A percentile compares a stretch with the other conserved stretches of the same genome.
phyloP scores from a whole-genome alignment of 148 eudicot genomes.

The Rhododendron vialii region DNA sequence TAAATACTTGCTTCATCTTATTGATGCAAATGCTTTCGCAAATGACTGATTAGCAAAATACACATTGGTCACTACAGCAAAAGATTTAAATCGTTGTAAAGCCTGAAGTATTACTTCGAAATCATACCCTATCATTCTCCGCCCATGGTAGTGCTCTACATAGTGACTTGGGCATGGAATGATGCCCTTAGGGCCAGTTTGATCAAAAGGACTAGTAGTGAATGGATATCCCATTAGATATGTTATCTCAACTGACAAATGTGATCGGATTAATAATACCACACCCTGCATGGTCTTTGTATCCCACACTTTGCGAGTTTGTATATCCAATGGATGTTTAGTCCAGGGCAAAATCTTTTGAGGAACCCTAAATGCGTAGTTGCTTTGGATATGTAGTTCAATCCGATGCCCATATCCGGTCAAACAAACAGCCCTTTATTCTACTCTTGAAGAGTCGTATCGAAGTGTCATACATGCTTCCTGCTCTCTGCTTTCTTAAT shows the following conservation, averaged over 20 bases:
- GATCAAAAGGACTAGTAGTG: no score
- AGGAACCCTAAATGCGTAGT: no score
- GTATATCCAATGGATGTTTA: no score
- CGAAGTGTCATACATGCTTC: background rate
- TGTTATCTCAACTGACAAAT: no score
- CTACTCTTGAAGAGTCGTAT: background rate
- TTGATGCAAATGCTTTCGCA: background rate
- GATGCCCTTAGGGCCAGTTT: background rate
- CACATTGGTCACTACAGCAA: background rate
- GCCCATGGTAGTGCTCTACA: background rate
- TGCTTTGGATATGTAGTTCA: no score
- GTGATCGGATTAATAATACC: no score
- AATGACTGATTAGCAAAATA: background rate
- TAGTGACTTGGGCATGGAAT: background rate
- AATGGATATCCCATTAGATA: no score
- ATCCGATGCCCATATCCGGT: no score
- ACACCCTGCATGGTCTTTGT: no score
- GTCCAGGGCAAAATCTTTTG: no score
- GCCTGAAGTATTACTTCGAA: background rate
- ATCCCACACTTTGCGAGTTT: no score
- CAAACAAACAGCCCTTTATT: no score
- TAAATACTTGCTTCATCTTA: background rate
- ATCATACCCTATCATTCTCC: background rate
- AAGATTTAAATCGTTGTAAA: background rate
- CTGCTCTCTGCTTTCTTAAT: background rate